Evolutionary conservation across 495 filamentous ascomycete genomes (phyloP).

Genomic region (Penicillium coprophilum): DNA sequence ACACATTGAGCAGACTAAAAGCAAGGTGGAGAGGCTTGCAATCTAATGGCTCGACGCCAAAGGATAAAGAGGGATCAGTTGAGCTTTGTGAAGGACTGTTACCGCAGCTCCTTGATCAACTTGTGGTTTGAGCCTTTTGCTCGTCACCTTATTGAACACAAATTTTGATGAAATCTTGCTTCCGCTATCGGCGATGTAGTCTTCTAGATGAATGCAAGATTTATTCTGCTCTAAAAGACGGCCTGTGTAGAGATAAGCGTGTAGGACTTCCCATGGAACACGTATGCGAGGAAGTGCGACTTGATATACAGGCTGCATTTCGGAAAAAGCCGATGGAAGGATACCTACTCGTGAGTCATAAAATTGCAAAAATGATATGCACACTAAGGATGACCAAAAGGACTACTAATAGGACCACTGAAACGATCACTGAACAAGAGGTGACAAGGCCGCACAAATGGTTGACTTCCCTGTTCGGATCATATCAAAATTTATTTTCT

Average conservation of each 20-base stretch:
- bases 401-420: no score
- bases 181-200: no score
- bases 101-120: not conserved
- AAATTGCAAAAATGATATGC: no score
- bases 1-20: not conserved
- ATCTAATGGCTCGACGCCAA: not conserved
- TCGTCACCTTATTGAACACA: not conserved
- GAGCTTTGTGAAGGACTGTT: not conserved
- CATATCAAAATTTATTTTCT: no score
- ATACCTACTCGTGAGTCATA: no score
- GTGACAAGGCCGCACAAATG: no score
- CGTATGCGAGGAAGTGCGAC: no score
- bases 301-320: no score
- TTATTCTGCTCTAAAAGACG: not conserved
- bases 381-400: no score
- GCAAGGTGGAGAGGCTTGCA: not conserved
- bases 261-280: not conserved
- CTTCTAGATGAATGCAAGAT: not conserved
- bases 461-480: no score
- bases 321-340: no score
- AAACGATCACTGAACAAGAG: no score
- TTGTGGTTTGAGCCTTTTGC: not conserved
- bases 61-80: not conserved
- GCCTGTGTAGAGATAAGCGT: not conserved
- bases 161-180: not conserved